These are phyloP conservation scores for Aspergillus ochraceus DNA, from an alignment of 2,329 filamentous ascomycete genomes.

Conservation along the genomic window DNA sequence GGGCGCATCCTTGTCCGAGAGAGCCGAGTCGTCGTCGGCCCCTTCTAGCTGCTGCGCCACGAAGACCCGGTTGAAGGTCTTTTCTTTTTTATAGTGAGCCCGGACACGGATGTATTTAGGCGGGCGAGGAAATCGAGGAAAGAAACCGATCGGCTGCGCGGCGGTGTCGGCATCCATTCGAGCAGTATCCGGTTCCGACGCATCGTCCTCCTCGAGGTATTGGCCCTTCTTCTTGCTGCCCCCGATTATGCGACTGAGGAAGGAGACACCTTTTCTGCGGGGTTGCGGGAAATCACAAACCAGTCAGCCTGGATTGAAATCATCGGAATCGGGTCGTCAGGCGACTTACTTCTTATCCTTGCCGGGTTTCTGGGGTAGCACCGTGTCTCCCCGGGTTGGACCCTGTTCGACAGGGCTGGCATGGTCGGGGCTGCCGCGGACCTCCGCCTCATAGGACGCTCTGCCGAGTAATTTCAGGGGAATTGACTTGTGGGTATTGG, in stretches of 20 bases:
- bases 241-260: conserved; percentile 80
- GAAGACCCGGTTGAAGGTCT: conserved; percentile 84
- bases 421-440: conserved; percentile 34
- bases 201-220: conserved; percentile 55
- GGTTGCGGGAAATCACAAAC: conserved; percentile 4
- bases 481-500: conserved; percentile 62
- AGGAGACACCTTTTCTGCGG: conserved; percentile 79
- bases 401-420: conserved; percentile 29
- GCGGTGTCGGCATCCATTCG: conserved; percentile 79
- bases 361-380: conserved; percentile 32
- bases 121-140: conserved; percentile 83
- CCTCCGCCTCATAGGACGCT: conserved; percentile 43
- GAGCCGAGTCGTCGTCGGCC: conserved; percentile 42
- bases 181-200: conserved; percentile 68
- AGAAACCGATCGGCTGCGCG: conserved; percentile 75
- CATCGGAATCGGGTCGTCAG: not conserved
- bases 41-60: conserved; percentile 84
- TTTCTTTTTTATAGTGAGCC: conserved; percentile 74
- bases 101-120: conserved; percentile 88
- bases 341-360: conserved; percentile 67
- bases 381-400: conserved; percentile 31
- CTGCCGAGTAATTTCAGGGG: conserved; percentile 44
- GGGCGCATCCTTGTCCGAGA: conserved; percentile 31
- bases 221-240: conserved; percentile 72
- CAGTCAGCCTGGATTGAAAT: not conserved